Conservation (phyloP, 2,329 filamentous ascomycete species). For the Amauroascus verrucosus region DNA sequence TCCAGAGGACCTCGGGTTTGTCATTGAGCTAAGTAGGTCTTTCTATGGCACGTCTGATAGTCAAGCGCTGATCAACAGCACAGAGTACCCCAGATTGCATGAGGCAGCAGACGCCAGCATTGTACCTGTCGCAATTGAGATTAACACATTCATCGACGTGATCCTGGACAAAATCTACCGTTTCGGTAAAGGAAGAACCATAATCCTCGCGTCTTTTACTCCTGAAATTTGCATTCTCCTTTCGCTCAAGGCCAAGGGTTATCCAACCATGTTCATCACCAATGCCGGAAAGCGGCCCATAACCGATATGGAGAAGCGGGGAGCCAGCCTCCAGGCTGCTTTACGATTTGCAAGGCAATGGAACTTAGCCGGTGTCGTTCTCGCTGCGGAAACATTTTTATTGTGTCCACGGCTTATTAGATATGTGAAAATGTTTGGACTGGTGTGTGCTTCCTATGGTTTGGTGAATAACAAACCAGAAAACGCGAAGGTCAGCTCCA, state of each 20-base stretch:
- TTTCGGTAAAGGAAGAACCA: slow-evolving; percentile 21
- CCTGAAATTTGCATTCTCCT: slow-evolving; percentile 24
- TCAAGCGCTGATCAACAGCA: background rate
- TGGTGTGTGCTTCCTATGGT: slow-evolving; percentile 30
- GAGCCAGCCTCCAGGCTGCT: slow-evolving; percentile 30
- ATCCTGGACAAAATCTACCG: slow-evolving; percentile 26
- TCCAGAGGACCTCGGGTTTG: slow-evolving; percentile 30
- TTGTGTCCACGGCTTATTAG: slow-evolving; percentile 29
- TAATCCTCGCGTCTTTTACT: slow-evolving; percentile 26
- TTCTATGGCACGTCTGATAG: background rate
- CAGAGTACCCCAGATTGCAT: slow-evolving; percentile 35
- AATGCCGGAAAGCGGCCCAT: slow-evolving; percentile 21
- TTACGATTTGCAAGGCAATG: slow-evolving; percentile 32
- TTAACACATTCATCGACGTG: slow-evolving; percentile 34
- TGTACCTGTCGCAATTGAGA: slow-evolving; percentile 29
- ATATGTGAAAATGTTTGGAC: slow-evolving; percentile 26
- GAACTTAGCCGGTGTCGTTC: slow-evolving; percentile 31
- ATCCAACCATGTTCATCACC: slow-evolving; percentile 24
- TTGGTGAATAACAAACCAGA: slow-evolving; percentile 25
- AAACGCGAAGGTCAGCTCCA: slow-evolving; percentile 18
- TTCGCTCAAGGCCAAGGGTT: slow-evolving; percentile 18
- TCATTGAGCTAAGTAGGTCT: slow-evolving; percentile 34
- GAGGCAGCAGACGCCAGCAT: slow-evolving; percentile 30
- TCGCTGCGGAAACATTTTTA: slow-evolving; percentile 30
- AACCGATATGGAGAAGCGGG: slow-evolving; percentile 25